Percentiles rank a stretch among this genome's conserved stretches.
phyloP scores from a whole-genome alignment of 2,329 filamentous ascomycete species.

The Blastomyces parvus region DNA sequence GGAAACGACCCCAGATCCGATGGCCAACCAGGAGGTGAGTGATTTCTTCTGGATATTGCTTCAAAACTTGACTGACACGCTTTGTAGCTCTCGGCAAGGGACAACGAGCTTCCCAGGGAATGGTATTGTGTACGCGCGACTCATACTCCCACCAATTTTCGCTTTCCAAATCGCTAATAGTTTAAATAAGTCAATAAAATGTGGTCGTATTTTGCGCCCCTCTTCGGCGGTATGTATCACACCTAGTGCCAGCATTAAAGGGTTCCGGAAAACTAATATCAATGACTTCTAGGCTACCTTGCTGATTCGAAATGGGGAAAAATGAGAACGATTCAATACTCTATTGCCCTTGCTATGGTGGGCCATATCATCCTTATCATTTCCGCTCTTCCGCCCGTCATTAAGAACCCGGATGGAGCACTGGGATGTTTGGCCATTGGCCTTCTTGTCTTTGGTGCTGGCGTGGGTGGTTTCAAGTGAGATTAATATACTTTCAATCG shows the following conservation, averaged over 20 bases:
- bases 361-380: conserved; percentile 60
- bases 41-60: background rate
- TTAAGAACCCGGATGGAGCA: conserved; percentile 47
- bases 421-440: conserved; percentile 56
- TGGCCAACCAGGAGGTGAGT: conserved; percentile 31
- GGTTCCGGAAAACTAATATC: background rate
- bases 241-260: background rate
- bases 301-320: conserved; percentile 62
- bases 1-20: conserved; percentile 34
- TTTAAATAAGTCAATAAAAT: conserved; percentile 44
- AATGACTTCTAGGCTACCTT: conserved; percentile 32
- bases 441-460: conserved; percentile 60
- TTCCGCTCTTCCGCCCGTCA: conserved; percentile 53
- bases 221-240: conserved; percentile 37
- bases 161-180: background rate
- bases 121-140: conserved; percentile 35
- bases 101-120: conserved; percentile 44
- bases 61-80: conserved; percentile 29
- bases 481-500: background rate
- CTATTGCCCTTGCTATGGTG: conserved; percentile 52
- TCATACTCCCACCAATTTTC: background rate
- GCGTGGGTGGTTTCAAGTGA: conserved; percentile 68
- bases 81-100: conserved; percentile 51
- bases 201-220: conserved; percentile 52
- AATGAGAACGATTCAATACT: conserved; percentile 59